A percentile compares a stretch with the other conserved stretches of the same genome.
phyloP scores from a whole-genome alignment of 768 basidiomycete genomes.

The Panaeolus papilionaceus region DNA sequence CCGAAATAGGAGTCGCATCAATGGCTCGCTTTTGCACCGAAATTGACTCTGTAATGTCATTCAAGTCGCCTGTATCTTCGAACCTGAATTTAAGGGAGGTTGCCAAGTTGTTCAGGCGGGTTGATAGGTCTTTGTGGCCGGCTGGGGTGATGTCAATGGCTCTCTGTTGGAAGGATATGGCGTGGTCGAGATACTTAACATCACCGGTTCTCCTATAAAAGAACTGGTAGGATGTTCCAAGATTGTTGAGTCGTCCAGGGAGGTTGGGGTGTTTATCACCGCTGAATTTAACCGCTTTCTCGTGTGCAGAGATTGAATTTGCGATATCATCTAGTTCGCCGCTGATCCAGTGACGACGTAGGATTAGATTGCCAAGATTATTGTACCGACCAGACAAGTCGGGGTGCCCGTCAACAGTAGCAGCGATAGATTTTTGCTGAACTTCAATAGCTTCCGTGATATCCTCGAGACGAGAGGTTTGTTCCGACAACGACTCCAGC shows the following conservation, averaged over 20 bases:
- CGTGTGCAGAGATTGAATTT: conserved; percentile 5
- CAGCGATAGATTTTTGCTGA: conserved; percentile 4
- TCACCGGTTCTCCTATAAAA: not conserved
- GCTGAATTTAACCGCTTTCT: conserved; percentile 10
- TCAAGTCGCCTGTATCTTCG: conserved; percentile 23
- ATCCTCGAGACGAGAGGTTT: conserved; percentile 6
- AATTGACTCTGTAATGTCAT: conserved; percentile 28
- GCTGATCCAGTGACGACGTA: conserved; percentile 12
- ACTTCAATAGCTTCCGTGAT: conserved; percentile 7
- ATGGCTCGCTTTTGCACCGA: conserved; percentile 20
- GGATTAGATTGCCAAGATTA: conserved; percentile 18
- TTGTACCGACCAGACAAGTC: conserved; percentile 8
- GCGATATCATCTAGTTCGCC: conserved; percentile 4
- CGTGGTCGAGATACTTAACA: conserved; percentile 1
- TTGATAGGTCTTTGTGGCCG: conserved; percentile 15
- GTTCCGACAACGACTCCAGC: conserved; percentile 7
- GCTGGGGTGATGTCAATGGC: conserved; percentile 18
- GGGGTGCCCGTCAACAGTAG: conserved; percentile 18
- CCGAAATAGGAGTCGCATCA: not conserved
- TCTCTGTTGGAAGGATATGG: conserved; percentile 12
- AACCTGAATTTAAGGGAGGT: conserved; percentile 24
- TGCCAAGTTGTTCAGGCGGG: conserved; percentile 21
- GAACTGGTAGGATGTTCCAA: conserved; percentile 9
- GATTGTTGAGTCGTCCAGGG: conserved; percentile 12
- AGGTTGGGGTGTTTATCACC: conserved; percentile 9